Conservation (phyloP, 495 filamentous ascomycete genomes). For the Neurospora sp. region DNA sequence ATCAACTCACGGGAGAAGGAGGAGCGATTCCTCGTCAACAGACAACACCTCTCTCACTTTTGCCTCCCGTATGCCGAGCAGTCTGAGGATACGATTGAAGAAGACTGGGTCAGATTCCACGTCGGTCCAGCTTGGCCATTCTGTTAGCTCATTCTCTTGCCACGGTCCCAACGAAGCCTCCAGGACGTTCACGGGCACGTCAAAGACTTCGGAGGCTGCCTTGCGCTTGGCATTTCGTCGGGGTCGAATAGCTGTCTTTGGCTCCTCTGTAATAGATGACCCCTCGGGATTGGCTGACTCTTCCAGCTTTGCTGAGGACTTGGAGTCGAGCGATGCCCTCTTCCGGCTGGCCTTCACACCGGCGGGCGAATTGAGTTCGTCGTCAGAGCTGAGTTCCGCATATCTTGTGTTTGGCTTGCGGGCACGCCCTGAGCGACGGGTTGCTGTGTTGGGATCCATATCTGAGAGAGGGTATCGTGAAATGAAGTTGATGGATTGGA, state of each 20-base stretch:
- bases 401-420: conserved; percentile 19
- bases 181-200: conserved; percentile 23
- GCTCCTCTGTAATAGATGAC: not conserved
- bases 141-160: conserved; percentile 29
- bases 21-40: conserved; percentile 58
- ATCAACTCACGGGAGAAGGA: conserved; percentile 48
- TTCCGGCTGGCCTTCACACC: not conserved
- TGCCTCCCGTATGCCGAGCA: conserved; percentile 64
- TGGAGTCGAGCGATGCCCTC: not conserved
- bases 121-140: conserved; percentile 66
- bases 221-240: conserved; percentile 31
- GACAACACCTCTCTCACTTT: conserved; percentile 71
- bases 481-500: not conserved
- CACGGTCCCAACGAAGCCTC: conserved; percentile 28
- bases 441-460: not conserved
- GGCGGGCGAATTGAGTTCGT: conserved; percentile 3
- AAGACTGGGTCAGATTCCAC: conserved; percentile 87
- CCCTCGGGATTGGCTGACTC: not conserved
- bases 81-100: conserved; percentile 73
- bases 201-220: conserved; percentile 20
- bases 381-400: conserved; percentile 10
- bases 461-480: not conserved
- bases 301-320: not conserved
- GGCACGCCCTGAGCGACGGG: conserved; percentile 25
- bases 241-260: not conserved